phyloP scores from a whole-genome alignment of 1,284 basidiomycete species.

The Xerocomus minutiporus region DNA sequence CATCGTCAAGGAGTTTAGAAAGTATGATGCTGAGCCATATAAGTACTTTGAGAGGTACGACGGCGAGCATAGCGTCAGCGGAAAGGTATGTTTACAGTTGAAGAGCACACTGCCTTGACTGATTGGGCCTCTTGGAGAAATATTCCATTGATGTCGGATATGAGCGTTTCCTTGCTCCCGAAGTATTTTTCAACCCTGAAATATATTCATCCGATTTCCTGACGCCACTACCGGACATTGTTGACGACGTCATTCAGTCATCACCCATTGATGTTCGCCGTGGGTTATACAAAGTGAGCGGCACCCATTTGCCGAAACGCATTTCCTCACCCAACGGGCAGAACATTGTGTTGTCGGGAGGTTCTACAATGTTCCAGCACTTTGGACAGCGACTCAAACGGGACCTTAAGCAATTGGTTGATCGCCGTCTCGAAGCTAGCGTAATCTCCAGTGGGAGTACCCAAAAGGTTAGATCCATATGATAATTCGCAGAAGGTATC shows the following conservation, averaged over 20 bases:
- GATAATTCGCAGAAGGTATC: neutral
- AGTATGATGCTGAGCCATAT: conserved; percentile 95
- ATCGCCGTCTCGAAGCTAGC: conserved; percentile 80
- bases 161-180: conserved; percentile 97
- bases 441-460: conserved; percentile 73
- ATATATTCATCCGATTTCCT: conserved; percentile 98
- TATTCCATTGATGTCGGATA: conserved; percentile 94
- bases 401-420: conserved; percentile 92
- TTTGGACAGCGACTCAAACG: conserved; percentile 95
- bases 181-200: conserved; percentile 99
- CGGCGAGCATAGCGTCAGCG: conserved; percentile 90
- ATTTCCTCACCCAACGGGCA: conserved; percentile 27
- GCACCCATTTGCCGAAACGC: neutral
- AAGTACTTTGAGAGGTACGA: conserved; percentile 95
- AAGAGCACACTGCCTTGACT: neutral
- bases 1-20: conserved; percentile 98
- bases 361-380: conserved; percentile 98
- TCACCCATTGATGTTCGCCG: conserved; percentile 95
- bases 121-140: conserved; percentile 50
- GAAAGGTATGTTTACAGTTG: conserved; percentile 55
- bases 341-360: conserved; percentile 93
- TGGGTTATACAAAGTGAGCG: conserved; percentile 83
- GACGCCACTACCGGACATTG: conserved; percentile 94
- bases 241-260: conserved; percentile 93
- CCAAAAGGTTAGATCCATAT: conserved; percentile 55